phyloP scores from a whole-genome alignment of 805 yeast genomes.

The Barnettozyma populi region DNA sequence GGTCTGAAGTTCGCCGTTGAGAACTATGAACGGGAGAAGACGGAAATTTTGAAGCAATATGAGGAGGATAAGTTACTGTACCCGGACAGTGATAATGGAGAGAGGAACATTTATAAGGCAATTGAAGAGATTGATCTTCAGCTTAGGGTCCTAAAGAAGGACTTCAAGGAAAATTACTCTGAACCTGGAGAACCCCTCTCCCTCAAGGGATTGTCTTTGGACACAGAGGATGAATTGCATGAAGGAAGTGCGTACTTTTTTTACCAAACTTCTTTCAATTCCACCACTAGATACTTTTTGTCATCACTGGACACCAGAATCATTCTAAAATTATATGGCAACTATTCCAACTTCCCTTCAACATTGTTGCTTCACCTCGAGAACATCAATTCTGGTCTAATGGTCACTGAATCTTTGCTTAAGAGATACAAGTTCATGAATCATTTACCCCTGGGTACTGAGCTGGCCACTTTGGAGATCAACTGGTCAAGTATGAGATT shows the following conservation, averaged over 20 bases:
- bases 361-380: constrained; percentile 58
- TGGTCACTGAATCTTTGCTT: constrained; percentile 52
- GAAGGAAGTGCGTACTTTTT: constrained; percentile 54
- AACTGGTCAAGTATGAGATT: constrained; percentile 61
- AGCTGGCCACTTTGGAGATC: constrained; percentile 77
- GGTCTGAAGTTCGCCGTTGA: constrained; percentile 45
- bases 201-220: constrained; percentile 12
- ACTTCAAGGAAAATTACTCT: constrained; percentile 23
- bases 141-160: constrained; percentile 34
- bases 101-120: constrained; percentile 50
- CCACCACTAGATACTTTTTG: constrained; percentile 60
- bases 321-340: constrained; percentile 53
- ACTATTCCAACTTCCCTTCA: constrained; percentile 65
- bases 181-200: constrained; percentile 18
- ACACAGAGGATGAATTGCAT: constrained; percentile 19
- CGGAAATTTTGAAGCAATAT: constrained; percentile 42
- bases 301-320: constrained; percentile 79
- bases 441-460: constrained; percentile 82
- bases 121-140: constrained; percentile 45
- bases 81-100: constrained; percentile 42
- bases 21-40: constrained; percentile 57
- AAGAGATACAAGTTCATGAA: constrained; percentile 67
- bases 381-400: constrained; percentile 59
- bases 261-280: constrained; percentile 72
- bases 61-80: constrained; percentile 56